Evolutionary conservation across 2,329 filamentous ascomycete genomes (phyloP).

Genomic region (Diaporthe humulicola): DNA sequence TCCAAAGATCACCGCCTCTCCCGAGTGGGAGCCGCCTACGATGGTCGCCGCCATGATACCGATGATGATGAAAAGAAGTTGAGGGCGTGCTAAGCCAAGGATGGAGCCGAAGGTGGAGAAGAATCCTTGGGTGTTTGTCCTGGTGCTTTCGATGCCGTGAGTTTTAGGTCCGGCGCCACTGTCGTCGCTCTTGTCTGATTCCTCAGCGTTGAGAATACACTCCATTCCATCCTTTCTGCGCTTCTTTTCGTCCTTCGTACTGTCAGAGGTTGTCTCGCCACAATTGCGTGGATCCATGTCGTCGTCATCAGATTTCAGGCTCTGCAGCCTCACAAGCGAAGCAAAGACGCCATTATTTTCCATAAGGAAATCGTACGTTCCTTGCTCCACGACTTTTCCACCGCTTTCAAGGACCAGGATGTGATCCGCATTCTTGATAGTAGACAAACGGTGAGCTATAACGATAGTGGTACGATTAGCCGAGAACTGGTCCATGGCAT

Average conservation of each 20-base stretch:
- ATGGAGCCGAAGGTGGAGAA: slow-evolving; percentile 11
- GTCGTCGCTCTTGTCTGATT: not conserved
- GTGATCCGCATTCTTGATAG: slow-evolving; percentile 72
- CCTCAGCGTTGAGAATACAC: not conserved
- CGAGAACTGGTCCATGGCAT: slow-evolving; percentile 57
- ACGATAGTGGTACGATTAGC: slow-evolving; percentile 69
- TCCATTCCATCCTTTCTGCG: not conserved
- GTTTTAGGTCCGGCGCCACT: not conserved
- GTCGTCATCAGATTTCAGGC: not conserved
- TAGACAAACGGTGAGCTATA: slow-evolving; percentile 74
- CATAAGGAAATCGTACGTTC: slow-evolving; percentile 71
- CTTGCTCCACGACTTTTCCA: slow-evolving; percentile 72
- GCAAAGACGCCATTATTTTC: slow-evolving; percentile 39
- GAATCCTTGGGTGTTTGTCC: not conserved
- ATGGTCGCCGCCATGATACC: slow-evolving; percentile 64
- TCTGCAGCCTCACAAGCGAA: slow-evolving; percentile 29
- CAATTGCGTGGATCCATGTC: not conserved
- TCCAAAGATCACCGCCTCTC: slow-evolving; percentile 70
- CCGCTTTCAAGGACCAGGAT: slow-evolving; percentile 72
- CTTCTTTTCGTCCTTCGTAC: not conserved
- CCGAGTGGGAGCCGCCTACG: slow-evolving; percentile 69
- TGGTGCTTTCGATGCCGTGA: not conserved
- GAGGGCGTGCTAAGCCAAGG: slow-evolving; percentile 48
- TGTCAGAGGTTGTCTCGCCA: not conserved
- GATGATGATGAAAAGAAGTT: slow-evolving; percentile 54